Percentiles rank a stretch among this genome's conserved stretches.
Evolutionary conservation across 108 stramenopile species (phyloP).

Genomic region (Skeletonema tropicum): DNA sequence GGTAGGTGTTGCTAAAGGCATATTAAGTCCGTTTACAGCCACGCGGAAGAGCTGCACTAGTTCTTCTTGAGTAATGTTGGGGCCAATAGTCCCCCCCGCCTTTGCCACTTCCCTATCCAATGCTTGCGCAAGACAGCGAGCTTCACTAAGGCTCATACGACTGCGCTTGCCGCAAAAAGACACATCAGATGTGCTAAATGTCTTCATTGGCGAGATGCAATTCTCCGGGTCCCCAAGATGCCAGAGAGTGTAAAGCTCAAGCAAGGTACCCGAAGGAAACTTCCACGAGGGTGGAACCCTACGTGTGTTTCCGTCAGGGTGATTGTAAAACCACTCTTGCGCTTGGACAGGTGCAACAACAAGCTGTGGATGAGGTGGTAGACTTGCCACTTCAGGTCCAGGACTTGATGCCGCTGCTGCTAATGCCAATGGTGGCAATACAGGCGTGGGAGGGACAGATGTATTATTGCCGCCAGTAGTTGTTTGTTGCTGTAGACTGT

Average conservation of each 20-base stretch:
- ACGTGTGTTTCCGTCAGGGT: neutral
- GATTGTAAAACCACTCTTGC: neutral
- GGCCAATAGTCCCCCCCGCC: neutral
- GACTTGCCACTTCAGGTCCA: neutral
- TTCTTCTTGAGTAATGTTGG: neutral
- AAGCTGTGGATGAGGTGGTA: neutral
- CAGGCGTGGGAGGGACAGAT: neutral
- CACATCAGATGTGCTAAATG: neutral
- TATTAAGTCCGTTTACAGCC: neutral
- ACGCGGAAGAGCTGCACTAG: neutral
- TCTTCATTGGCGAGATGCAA: neutral
- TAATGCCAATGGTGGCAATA: no score
- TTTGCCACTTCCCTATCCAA: neutral
- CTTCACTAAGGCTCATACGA: neutral
- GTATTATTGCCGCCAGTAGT: neutral
- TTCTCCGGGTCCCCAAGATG: neutral
- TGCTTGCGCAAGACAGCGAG: neutral
- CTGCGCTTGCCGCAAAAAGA: neutral
- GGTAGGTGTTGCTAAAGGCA: neutral
- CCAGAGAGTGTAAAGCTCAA: neutral
- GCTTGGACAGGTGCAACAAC: neutral
- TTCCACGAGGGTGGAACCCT: neutral
- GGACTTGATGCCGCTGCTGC: neutral
- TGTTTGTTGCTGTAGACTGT: neutral
- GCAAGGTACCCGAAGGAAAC: neutral